Conservation (phyloP, 805 yeast genomes). For the Metschnikowia corniflorae region DNA sequence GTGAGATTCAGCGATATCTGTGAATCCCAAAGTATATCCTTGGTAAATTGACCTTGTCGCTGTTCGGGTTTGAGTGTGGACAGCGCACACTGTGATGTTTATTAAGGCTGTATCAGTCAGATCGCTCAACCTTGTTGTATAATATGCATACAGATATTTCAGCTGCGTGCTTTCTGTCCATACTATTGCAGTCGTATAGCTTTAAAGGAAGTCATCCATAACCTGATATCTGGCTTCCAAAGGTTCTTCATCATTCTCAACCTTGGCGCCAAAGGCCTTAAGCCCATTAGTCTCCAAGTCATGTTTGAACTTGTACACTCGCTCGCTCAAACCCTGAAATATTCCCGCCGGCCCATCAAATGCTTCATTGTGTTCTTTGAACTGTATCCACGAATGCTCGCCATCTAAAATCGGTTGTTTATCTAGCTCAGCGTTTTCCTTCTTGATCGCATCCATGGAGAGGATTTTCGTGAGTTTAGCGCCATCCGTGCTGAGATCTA, state of each 20-base stretch:
- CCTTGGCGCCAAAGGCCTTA: slow-evolving; percentile 8
- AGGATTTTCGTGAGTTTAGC: slow-evolving; percentile 21
- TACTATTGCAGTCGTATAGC: neutral
- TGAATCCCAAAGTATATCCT: too few relatives aligned
- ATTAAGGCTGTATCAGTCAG: too few relatives aligned
- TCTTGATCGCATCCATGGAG: slow-evolving; percentile 33
- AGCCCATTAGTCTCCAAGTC: slow-evolving; percentile 13
- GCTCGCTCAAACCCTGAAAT: slow-evolving; percentile 60
- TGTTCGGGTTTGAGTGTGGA: too few relatives aligned
- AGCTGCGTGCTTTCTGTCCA: too few relatives aligned
- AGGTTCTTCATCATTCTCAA: neutral
- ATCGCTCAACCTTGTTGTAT: too few relatives aligned
- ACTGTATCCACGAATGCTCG: slow-evolving; percentile 52
- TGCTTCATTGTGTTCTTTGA: slow-evolving; percentile 36
- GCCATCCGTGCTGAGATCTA: slow-evolving; percentile 15
- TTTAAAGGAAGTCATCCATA: slow-evolving; percentile 14
- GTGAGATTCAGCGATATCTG: too few relatives aligned
- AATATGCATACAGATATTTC: too few relatives aligned
- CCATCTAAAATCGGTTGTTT: slow-evolving; percentile 19
- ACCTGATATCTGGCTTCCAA: slow-evolving; percentile 3
- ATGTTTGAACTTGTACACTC: slow-evolving; percentile 45
- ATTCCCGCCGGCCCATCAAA: slow-evolving; percentile 72
- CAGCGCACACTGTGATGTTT: too few relatives aligned
- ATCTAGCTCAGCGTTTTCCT: slow-evolving; percentile 36
- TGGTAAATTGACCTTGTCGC: too few relatives aligned